Evolutionary conservation across 495 filamentous ascomycete species (phyloP), one percentile per base, ranked within the genome.

Genomic region (Aspergillus carlsbadensis): DNA sequence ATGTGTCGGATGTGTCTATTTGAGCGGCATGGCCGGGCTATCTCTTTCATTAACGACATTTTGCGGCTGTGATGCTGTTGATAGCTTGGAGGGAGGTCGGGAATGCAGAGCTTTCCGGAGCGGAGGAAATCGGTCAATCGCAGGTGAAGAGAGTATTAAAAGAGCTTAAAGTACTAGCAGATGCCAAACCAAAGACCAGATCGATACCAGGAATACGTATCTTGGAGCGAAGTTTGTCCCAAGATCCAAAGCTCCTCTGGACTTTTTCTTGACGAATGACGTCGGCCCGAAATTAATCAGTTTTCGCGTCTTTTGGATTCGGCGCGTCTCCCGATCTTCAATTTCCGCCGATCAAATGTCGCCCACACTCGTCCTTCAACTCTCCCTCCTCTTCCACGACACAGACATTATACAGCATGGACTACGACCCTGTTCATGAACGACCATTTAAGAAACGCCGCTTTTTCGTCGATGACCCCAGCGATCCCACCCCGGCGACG

Each of bases 391-490:
- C 4, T 24, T 45, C 11, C 3, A 29, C 6, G 22, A 35, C 21
- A 34, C 10, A 29, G 26, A 31, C 5, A 10, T 35, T 13, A 18
- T 53, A 33, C 41, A 70, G 26, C 2, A 89, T 89, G 87, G 79
- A 72, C 58, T 75, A 74, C 56, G 64, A 74, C 55, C 74, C 82
- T 33, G 70, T 77, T 3, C 77, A 83, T 49, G 82, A 85, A 42
- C 81, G 84, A 18, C 91, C 90, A 4, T 71, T 70, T 36, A 96
- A 96, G 77, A 92, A 87, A 70, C 79, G 87, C 52, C 86, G 92
- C 22, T 95, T 95, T 70, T 92, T 95, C 64, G 75, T 77, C 3
- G 88, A 94, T 13, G 70, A 81, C 40, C 55, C 64, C 2, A 54
- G 65, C 14, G 37, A 31, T 31, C 29, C 54, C 17, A 11, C 22